Conservation (phyloP, 2,329 filamentous ascomycete species). For the Monascus ruber region DNA sequence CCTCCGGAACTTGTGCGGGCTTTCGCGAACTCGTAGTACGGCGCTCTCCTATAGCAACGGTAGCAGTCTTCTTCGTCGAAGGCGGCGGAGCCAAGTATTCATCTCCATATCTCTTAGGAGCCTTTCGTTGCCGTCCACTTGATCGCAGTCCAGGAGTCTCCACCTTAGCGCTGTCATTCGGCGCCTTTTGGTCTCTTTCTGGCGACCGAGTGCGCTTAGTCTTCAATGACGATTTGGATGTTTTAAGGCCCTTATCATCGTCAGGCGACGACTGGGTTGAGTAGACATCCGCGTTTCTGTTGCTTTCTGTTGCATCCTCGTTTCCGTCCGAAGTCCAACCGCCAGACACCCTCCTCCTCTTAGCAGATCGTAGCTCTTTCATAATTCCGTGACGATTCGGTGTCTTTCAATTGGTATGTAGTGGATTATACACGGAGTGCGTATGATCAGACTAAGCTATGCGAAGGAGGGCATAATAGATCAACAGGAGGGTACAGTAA, state of each 20-base stretch:
- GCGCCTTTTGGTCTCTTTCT: neutral
- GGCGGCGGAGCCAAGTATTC: constrained; percentile 11
- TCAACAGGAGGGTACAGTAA: too few relatives aligned
- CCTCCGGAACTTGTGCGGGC: constrained; percentile 6
- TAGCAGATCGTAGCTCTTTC: constrained; percentile 23
- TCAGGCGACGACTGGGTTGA: constrained; percentile 8
- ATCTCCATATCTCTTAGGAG: constrained; percentile 21
- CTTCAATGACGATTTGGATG: constrained; percentile 3
- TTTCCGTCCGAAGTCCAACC: constrained; percentile 10
- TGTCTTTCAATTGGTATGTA: too few relatives aligned
- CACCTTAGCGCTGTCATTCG: neutral
- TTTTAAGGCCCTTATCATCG: constrained; percentile 5
- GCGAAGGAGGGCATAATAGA: too few relatives aligned
- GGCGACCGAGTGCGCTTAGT: neutral
- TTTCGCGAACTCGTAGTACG: constrained; percentile 12
- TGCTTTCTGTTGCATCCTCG: constrained; percentile 20
- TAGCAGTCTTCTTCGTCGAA: constrained; percentile 10
- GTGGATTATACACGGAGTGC: too few relatives aligned
- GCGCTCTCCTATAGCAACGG: constrained; percentile 10
- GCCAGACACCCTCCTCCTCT: constrained; percentile 25
- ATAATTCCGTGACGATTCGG: constrained; percentile 10
- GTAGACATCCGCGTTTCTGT: constrained; percentile 6
- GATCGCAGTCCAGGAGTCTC: constrained; percentile 15
- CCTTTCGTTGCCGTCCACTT: constrained; percentile 24
- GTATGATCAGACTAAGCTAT: too few relatives aligned